Conservation (phyloP, 345 rosid genomes). For the Citrus inodora region DNA sequence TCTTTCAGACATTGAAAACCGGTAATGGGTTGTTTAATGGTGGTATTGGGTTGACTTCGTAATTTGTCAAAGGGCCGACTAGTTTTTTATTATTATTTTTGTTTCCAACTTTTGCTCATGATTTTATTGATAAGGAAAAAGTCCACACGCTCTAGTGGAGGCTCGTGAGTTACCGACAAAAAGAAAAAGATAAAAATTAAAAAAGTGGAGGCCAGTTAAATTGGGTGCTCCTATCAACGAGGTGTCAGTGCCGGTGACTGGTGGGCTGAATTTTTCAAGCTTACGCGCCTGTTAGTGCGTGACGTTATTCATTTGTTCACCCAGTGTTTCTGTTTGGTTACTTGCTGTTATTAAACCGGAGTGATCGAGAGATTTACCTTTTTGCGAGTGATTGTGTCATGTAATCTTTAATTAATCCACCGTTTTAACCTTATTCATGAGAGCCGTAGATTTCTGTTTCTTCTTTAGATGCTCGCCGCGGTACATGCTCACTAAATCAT, state of each 20-base stretch:
- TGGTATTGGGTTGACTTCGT: conserved; percentile 51
- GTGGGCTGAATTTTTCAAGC: background rate
- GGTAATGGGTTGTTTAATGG: conserved; percentile 16
- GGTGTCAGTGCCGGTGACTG: background rate
- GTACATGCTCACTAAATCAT: too few relatives aligned
- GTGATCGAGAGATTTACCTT: too few relatives aligned
- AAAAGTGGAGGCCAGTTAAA: conserved; percentile 22
- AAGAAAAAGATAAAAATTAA: background rate
- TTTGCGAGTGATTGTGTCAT: too few relatives aligned
- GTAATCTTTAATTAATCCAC: too few relatives aligned
- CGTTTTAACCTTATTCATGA: too few relatives aligned
- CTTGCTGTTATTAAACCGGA: too few relatives aligned
- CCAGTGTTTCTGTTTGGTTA: too few relatives aligned
- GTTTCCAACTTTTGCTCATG: background rate
- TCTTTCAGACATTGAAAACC: conserved; percentile 27
- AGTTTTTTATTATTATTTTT: background rate
- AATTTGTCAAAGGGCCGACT: conserved; percentile 45
- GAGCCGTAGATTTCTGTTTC: too few relatives aligned
- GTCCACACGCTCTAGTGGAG: conserved; percentile 31
- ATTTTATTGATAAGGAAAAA: background rate
- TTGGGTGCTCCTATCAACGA: conserved; percentile 22
- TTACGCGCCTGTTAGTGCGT: conserved; percentile 9
- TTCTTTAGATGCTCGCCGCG: too few relatives aligned
- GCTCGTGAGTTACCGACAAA: conserved; percentile 47
- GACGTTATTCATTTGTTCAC: background rate